Percentiles rank a stretch among this genome's conserved stretches.
Evolutionary conservation across 352 stramenopile genomes (phyloP).

Genomic region (Elongisporangium anandrum): DNA sequence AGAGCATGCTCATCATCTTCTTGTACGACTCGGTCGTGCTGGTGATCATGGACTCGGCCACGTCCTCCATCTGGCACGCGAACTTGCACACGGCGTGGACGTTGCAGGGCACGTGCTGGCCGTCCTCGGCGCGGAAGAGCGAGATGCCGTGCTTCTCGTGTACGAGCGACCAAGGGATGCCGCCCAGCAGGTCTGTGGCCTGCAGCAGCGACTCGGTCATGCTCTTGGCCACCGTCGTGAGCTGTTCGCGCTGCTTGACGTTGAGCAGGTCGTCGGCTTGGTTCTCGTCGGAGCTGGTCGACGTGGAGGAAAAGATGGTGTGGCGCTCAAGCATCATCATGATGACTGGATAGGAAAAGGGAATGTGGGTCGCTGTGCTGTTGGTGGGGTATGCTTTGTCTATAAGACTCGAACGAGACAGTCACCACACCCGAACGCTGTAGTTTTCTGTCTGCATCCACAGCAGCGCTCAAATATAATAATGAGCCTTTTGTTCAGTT

Average conservation of each 20-base stretch:
- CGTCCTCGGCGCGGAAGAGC: conserved; percentile 68
- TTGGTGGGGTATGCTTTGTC: neutral
- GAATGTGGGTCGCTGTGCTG: neutral
- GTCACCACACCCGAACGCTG: neutral
- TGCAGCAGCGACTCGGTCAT: conserved; percentile 79
- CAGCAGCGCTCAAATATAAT: neutral
- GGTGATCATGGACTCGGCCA: conserved; percentile 80
- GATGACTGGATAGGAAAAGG: neutral
- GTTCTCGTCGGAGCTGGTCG: conserved; percentile 16
- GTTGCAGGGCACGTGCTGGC: conserved; percentile 68
- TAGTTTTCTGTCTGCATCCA: neutral
- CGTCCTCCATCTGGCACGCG: conserved; percentile 72
- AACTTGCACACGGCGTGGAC: conserved; percentile 86
- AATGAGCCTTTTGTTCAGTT: neutral
- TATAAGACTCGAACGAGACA: neutral
- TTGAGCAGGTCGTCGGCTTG: conserved; percentile 14
- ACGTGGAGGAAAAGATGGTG: conserved; percentile 11
- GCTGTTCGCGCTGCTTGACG: conserved; percentile 58
- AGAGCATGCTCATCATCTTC: conserved; percentile 82
- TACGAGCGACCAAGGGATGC: conserved; percentile 66
- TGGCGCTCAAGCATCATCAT: neutral
- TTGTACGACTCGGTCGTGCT: conserved; percentile 76
- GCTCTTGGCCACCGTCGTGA: conserved; percentile 69
- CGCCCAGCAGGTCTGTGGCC: conserved; percentile 68
- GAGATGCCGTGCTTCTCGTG: conserved; percentile 82